Evolutionary conservation across 805 yeast species (phyloP).

Genomic region (Yamadazyma paraphyllophila): DNA sequence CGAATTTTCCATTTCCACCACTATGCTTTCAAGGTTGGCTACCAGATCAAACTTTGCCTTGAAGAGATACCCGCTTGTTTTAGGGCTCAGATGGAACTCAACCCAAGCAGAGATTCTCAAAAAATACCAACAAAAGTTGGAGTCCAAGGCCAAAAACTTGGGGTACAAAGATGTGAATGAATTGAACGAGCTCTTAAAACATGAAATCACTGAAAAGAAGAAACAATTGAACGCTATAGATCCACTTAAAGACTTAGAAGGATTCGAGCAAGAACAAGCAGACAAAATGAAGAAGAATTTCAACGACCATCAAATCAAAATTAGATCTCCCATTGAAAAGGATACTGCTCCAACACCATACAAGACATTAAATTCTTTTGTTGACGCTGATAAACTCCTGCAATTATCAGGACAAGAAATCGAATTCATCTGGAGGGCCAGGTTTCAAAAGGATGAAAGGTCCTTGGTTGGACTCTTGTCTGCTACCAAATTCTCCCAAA

Average conservation of each 20-base stretch:
- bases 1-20: too few relatives aligned
- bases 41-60: too few relatives aligned
- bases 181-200: constrained; percentile 59
- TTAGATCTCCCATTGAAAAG: constrained; percentile 34
- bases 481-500: constrained; percentile 54
- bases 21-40: too few relatives aligned
- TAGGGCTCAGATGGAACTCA: not conserved
- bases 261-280: constrained; percentile 43
- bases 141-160: constrained; percentile 31
- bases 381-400: constrained; percentile 65
- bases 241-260: constrained; percentile 67
- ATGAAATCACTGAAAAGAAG: constrained; percentile 55
- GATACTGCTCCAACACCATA: constrained; percentile 48
- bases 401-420: constrained; percentile 60
- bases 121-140: constrained; percentile 32
- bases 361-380: constrained; percentile 68
- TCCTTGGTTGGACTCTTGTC: constrained; percentile 66
- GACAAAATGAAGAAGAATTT: constrained; percentile 22
- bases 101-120: constrained; percentile 6
- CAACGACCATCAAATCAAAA: constrained; percentile 27
- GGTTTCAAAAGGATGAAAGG: constrained; percentile 63
- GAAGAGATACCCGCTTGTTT: too few relatives aligned
- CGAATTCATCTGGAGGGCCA: constrained; percentile 84
- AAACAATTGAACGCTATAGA: constrained; percentile 60
- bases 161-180: constrained; percentile 51